Evolutionary conservation across 1,284 basidiomycete species (phyloP), one percentile per base, ranked within the genome.

Genomic region (Pseudomicrostroma phylloplanum): DNA sequence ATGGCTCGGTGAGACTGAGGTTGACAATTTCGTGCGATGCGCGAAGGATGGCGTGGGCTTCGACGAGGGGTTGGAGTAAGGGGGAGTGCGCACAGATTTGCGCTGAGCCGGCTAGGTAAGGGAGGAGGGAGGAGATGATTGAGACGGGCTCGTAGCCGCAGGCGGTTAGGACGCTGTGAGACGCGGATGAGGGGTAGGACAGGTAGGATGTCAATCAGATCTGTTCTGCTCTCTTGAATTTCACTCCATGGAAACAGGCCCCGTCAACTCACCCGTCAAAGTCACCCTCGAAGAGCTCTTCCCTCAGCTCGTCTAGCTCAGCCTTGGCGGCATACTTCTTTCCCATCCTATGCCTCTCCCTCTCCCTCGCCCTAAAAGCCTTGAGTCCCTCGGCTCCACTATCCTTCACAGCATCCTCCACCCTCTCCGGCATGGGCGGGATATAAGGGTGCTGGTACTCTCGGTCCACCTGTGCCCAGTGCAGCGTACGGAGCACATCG

Each of bases 61-160:
- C 88, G 15, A 88, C 84, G 7, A 97, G 82, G 51, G 90, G 76
- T 79, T 79, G 64, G 25, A 88, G 82, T 73, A 89, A 85, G 15
- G 91, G 90, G 69, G 88, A 89, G 71, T 96, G 90, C 12, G 92
- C 86, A 0, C 92, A 89, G 59, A 97, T 87, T 0, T 87, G 87
- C 1, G 88, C 87, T 4, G 92, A 94, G 0, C 94, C 94, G 0
- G 84, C 85, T 1, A 98, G 81, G 77, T 90, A 91, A 13, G 88
- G 85, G 6, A 84, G 84, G 6, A 97, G 79, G 61, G 84, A 84
- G 64, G 90, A 84, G 19, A 96, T 77, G 65, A 97, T 86, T 0
- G 90, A 90, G 67, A 85, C 86, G 0, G 91, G 88, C 60, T 96
- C 92, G 72, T 96, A 91, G 77, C 90, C 86, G 63, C 87, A 89